These are phyloP conservation scores for Chlorella ohadii DNA, from an alignment of 139 green algal species.

Conservation along the genomic window DNA sequence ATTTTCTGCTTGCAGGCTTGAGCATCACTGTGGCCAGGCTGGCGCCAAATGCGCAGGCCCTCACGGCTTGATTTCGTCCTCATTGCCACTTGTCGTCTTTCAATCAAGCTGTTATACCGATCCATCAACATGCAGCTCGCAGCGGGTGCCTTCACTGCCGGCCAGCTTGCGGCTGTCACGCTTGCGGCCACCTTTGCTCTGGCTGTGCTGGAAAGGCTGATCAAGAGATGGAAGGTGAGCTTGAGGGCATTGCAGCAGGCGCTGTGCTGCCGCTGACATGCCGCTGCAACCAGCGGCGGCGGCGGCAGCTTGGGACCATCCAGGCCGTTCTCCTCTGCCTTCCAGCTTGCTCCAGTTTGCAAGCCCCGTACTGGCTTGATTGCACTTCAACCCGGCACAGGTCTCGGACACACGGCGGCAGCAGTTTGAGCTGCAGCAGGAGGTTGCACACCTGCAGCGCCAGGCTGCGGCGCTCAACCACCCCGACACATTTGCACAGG, in stretches of 20 bases:
- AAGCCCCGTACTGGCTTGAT: neutral
- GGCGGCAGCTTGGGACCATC: too few species aligned
- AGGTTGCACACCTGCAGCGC: slow-evolving; percentile 20
- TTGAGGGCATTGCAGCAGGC: neutral
- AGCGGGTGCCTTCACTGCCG: neutral
- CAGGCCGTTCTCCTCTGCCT: too few species aligned
- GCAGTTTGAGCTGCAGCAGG: slow-evolving; percentile 16
- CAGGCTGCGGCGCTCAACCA: slow-evolving; percentile 12
- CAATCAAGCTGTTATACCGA: too few species aligned
- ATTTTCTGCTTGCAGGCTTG: too few species aligned
- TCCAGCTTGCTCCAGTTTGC: too few species aligned
- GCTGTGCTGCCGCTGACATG: neutral
- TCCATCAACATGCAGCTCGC: too few species aligned
- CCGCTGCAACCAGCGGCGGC: too few species aligned
- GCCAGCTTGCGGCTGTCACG: neutral
- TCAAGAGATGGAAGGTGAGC: slow-evolving; percentile 6
- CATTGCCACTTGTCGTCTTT: too few species aligned
- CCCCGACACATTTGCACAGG: slow-evolving; percentile 34
- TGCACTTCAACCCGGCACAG: neutral
- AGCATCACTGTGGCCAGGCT: too few species aligned
- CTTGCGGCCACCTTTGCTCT: neutral
- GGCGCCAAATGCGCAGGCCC: too few species aligned
- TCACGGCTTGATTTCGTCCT: too few species aligned
- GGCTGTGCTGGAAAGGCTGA: neutral
- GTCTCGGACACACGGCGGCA: slow-evolving; percentile 15